Evolutionary conservation across 768 basidiomycete species (phyloP).

Genomic region (Suillus cothurnatus): DNA sequence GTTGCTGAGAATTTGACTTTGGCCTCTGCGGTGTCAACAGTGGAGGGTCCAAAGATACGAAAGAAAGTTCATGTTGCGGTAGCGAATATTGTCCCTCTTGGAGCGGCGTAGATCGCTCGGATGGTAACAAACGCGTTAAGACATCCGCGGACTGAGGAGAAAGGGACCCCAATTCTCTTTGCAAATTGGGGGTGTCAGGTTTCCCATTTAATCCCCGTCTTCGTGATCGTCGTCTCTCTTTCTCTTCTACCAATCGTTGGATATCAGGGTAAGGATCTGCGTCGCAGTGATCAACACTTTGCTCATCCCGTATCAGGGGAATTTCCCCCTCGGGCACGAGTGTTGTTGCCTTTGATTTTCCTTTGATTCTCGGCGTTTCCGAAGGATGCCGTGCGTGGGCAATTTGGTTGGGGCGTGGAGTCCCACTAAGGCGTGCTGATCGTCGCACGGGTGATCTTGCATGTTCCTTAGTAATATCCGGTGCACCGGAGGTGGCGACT

Average conservation of each 20-base stretch:
- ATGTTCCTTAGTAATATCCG: neutral
- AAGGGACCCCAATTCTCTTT: constrained; percentile 53
- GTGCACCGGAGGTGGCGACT: constrained; percentile 7
- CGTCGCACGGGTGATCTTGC: constrained; percentile 34
- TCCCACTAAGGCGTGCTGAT: constrained; percentile 41
- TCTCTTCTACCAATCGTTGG: neutral
- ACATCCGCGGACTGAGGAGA: constrained; percentile 58
- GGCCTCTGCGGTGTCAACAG: constrained; percentile 26
- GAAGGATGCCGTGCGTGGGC: constrained; percentile 16
- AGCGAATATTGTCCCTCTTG: constrained; percentile 16
- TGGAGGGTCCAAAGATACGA: constrained; percentile 29
- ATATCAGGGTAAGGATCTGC: neutral
- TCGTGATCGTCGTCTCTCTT: constrained; percentile 19
- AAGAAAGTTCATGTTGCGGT: constrained; percentile 19
- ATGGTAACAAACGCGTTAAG: constrained; percentile 40
- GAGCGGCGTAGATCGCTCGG: constrained; percentile 21
- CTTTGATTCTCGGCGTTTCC: constrained; percentile 23
- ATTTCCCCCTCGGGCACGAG: constrained; percentile 4
- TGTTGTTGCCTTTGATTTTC: constrained; percentile 21
- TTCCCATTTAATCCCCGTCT: constrained; percentile 37
- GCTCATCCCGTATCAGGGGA: neutral
- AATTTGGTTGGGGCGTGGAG: constrained; percentile 25
- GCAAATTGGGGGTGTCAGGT: constrained; percentile 17
- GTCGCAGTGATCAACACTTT: neutral
- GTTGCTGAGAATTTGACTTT: constrained; percentile 14